Evolutionary conservation across 169 alveolate species (phyloP).

Genomic region (Plasmodium vivax): DNA sequence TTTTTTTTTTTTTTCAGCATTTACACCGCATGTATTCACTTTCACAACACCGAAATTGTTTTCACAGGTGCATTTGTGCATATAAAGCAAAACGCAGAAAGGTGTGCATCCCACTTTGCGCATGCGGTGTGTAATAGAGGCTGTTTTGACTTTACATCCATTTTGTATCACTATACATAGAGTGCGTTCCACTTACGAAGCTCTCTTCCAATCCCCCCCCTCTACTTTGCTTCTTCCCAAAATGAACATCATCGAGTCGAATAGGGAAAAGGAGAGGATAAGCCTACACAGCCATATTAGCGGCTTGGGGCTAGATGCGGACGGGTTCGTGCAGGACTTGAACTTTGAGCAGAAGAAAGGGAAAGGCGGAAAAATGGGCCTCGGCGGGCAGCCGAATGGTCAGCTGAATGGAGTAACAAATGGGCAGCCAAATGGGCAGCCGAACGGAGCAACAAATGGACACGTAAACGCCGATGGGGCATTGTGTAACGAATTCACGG

Average conservation of each 20-base stretch:
- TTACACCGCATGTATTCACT: background rate
- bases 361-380: background rate
- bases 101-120: background rate
- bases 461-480: background rate
- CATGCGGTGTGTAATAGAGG: background rate
- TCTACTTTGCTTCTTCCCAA: background rate
- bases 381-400: background rate
- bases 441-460: background rate
- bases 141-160: background rate
- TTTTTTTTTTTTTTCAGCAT: background rate
- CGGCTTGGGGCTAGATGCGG: constrained; percentile 98
- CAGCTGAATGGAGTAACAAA: no score
- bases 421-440: background rate
- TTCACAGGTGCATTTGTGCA: background rate
- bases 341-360: constrained; percentile 18
- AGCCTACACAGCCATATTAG: constrained; percentile 99
- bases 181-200: background rate
- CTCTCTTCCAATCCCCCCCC: background rate
- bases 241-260: constrained; percentile 71
- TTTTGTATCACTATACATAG: background rate
- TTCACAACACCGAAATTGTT: background rate
- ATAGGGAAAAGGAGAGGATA: constrained; percentile 89
- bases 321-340: constrained; percentile 70
- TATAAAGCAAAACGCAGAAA: background rate
- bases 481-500: background rate